Conservation (phyloP, 495 filamentous ascomycete genomes). For the Schizothecium vesticola region DNA sequence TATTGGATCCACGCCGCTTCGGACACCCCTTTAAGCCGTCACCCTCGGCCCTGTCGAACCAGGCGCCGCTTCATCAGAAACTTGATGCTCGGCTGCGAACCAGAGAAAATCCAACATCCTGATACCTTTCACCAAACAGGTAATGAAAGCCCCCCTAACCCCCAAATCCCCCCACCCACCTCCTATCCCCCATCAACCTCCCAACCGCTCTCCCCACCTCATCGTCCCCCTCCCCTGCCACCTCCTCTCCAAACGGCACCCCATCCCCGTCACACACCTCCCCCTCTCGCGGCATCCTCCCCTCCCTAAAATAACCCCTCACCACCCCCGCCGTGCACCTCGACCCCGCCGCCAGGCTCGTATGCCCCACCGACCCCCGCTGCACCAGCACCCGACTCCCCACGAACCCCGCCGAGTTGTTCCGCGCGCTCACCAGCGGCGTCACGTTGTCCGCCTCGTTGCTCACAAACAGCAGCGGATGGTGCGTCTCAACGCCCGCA, state of each 20-base stretch:
- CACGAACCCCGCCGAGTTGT: slow-evolving; percentile 45
- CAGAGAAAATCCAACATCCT: too few species aligned
- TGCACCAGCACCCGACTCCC: slow-evolving; percentile 52
- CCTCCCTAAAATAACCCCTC: slow-evolving; percentile 33
- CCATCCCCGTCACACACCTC: slow-evolving; percentile 29
- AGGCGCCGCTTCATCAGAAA: too few species aligned
- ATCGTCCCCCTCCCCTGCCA: not conserved
- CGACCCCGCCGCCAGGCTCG: slow-evolving; percentile 30
- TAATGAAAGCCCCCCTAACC: too few species aligned
- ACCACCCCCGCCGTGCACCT: slow-evolving; percentile 32
- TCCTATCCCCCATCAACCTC: slow-evolving; percentile 3
- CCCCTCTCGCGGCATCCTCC: slow-evolving; percentile 26
- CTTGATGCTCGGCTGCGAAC: too few species aligned
- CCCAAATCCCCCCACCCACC: not conserved
- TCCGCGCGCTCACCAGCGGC: slow-evolving; percentile 44
- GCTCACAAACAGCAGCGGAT: slow-evolving; percentile 50
- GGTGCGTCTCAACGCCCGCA: slow-evolving; percentile 39
- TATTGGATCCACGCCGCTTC: too few species aligned
- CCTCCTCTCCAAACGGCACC: slow-evolving; percentile 17
- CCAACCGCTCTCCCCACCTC: slow-evolving; percentile 6
- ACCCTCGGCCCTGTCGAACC: too few species aligned
- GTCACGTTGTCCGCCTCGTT: slow-evolving; percentile 56
- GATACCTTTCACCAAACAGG: too few species aligned
- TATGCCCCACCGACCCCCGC: slow-evolving; percentile 44
- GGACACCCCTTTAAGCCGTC: too few species aligned